Evolutionary conservation across 225 moss, liverwort and hornwort species (phyloP).

Genomic region (Rhytidiadelphus loreus): DNA sequence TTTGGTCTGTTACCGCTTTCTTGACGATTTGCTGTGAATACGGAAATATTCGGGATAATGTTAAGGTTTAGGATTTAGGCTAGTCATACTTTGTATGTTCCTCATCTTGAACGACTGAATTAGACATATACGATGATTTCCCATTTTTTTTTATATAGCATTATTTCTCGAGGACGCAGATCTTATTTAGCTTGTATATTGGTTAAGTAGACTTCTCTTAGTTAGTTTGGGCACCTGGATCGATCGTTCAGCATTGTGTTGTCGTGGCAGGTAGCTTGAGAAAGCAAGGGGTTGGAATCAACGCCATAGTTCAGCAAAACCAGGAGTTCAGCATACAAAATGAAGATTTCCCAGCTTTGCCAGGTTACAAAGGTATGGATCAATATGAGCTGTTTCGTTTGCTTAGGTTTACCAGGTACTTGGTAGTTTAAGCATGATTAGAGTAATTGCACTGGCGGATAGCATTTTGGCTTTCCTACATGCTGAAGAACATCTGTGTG

Average conservation of each 20-base stretch:
- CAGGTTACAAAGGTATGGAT: slow-evolving; percentile 85
- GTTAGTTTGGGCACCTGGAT: background rate
- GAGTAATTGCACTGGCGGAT: background rate
- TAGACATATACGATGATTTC: background rate
- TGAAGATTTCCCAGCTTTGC: slow-evolving; percentile 98
- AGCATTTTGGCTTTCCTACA: background rate
- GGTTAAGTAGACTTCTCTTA: background rate
- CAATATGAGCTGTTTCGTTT: background rate
- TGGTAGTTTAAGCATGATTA: background rate
- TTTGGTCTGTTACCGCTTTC: background rate
- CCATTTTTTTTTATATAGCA: background rate
- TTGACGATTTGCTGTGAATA: background rate
- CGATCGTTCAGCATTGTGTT: background rate
- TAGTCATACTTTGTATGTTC: background rate
- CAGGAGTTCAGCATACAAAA: slow-evolving; percentile 99
- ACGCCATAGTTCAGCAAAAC: slow-evolving; percentile 97
- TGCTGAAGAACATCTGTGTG: background rate
- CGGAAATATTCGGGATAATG: background rate
- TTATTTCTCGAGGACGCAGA: background rate
- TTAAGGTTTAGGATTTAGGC: background rate
- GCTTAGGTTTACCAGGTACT: background rate
- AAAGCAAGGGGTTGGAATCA: slow-evolving; percentile 99
- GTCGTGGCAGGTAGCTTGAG: slow-evolving; percentile 74
- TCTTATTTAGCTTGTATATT: background rate
- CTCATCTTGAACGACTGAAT: background rate